A percentile compares a stretch with the other conserved stretches of the same genome.
Evolutionary conservation across 2,329 filamentous ascomycete genomes (phyloP).

Genomic region (Apiospora koreana): DNA sequence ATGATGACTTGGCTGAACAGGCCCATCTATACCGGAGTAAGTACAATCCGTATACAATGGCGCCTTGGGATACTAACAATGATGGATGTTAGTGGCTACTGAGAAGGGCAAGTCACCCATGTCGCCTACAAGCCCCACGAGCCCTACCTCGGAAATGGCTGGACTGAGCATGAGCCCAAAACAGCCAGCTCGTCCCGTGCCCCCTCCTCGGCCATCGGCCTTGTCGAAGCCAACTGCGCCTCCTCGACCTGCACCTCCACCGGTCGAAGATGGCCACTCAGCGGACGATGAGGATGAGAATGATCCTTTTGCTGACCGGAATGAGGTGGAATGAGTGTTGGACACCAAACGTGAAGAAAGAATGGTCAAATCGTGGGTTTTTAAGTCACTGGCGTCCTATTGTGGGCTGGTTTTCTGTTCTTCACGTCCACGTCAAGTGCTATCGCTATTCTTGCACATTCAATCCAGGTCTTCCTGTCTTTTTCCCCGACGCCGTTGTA

Average conservation of each 20-base stretch:
- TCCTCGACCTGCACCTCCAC: slow-evolving; percentile 43
- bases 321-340: slow-evolving; percentile 44
- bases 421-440: background rate
- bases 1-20: slow-evolving; percentile 68
- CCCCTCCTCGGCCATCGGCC: slow-evolving; percentile 49
- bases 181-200: slow-evolving; percentile 40
- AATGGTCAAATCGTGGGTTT: slow-evolving; percentile 4
- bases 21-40: slow-evolving; percentile 65
- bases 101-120: slow-evolving; percentile 51
- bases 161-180: slow-evolving; percentile 42
- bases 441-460: background rate
- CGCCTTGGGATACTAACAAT: slow-evolving; percentile 24
- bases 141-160: slow-evolving; percentile 40
- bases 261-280: slow-evolving; percentile 53
- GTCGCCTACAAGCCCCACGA: slow-evolving; percentile 40
- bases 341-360: slow-evolving; percentile 39
- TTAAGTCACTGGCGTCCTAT: background rate
- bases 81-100: slow-evolving; percentile 53
- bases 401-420: background rate
- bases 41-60: slow-evolving; percentile 19
- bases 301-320: slow-evolving; percentile 63
- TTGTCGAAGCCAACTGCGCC: slow-evolving; percentile 52
- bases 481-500: background rate
- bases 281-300: slow-evolving; percentile 74
- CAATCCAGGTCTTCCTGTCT: background rate